Conservation (phyloP, 108 stramenopile genomes). For the Stephanodiscus triporus region DNA sequence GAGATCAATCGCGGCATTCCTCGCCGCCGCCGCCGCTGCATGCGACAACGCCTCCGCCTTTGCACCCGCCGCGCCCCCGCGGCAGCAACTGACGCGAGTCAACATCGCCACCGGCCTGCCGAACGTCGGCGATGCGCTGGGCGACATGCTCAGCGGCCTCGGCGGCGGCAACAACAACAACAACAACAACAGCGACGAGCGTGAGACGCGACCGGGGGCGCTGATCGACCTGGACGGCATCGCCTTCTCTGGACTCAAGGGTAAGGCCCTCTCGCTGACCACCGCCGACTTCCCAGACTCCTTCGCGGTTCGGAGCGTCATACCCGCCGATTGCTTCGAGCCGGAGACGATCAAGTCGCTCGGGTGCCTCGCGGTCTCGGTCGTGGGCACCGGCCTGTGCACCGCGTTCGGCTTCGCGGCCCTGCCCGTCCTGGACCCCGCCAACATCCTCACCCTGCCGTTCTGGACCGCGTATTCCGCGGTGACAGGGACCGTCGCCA, state of each 20-base stretch:
- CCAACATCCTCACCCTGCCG: slow-evolving; percentile 63
- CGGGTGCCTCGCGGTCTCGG: slow-evolving; percentile 76
- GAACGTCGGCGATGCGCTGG: slow-evolving; percentile 1
- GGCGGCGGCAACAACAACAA: slow-evolving; percentile 8
- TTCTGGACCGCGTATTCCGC: slow-evolving; percentile 78
- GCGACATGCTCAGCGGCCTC: slow-evolving; percentile 1
- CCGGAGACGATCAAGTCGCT: slow-evolving; percentile 73
- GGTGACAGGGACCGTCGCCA: slow-evolving; percentile 89
- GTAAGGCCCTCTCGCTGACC: slow-evolving; percentile 62
- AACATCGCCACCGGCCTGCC: slow-evolving; percentile 42
- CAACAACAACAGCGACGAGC: slow-evolving; percentile 9
- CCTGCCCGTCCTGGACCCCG: slow-evolving; percentile 63
- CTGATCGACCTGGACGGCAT: slow-evolving; percentile 46
- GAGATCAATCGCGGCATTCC: slow-evolving; percentile 19
- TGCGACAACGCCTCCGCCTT: slow-evolving; percentile 16
- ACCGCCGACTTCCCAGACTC: slow-evolving; percentile 69
- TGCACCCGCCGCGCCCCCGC: slow-evolving; percentile 21
- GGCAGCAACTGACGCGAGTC: slow-evolving; percentile 20
- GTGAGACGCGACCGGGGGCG: slow-evolving; percentile 7
- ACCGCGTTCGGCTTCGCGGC: slow-evolving; percentile 71
- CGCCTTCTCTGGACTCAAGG: slow-evolving; percentile 65
- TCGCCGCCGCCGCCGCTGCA: slow-evolving; percentile 17
- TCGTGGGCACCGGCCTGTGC: slow-evolving; percentile 73
- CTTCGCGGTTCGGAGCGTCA: slow-evolving; percentile 59
- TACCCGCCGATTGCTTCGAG: slow-evolving; percentile 94